These are phyloP conservation scores for Botrytis fabae DNA, from an alignment of 2,329 filamentous ascomycete species.

Conservation along the genomic window DNA sequence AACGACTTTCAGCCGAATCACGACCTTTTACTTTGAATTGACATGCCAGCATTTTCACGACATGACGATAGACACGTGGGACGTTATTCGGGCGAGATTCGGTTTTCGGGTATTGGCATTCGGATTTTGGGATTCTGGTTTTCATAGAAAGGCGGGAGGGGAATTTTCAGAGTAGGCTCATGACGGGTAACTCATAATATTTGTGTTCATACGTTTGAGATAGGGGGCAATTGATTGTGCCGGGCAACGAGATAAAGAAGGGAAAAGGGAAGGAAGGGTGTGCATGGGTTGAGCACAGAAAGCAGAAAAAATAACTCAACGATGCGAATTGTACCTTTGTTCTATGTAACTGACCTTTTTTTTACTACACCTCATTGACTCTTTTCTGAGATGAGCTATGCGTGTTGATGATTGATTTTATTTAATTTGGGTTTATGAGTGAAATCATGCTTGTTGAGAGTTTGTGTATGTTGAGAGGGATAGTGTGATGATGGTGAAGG, in stretches of 20 bases:
- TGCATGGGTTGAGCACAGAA: conserved; percentile 19
- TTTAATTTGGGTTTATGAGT: conserved; percentile 5
- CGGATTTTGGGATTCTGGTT: conserved; percentile 7
- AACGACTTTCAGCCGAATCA: conserved; percentile 20
- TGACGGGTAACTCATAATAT: conserved; percentile 5
- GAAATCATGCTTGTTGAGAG: neutral
- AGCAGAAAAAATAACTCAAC: conserved; percentile 21
- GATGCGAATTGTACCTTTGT: conserved; percentile 26
- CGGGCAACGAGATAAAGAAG: conserved; percentile 17
- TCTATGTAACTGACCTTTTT: conserved; percentile 24
- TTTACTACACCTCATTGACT: conserved; percentile 19
- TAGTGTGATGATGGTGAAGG: neutral
- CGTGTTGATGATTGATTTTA: conserved; percentile 1
- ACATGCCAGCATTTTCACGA: conserved; percentile 22
- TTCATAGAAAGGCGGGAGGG: conserved; percentile 13
- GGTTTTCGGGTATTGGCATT: conserved; percentile 20
- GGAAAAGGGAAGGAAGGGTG: conserved; percentile 1
- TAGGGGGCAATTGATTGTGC: conserved; percentile 12
- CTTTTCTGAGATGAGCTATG: conserved; percentile 1
- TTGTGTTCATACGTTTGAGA: conserved; percentile 20
- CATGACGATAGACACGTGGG: conserved; percentile 23
- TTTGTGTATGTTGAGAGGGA: neutral
- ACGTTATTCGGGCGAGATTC: conserved; percentile 18
- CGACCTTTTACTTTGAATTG: conserved; percentile 21
- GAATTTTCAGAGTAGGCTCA: conserved; percentile 5